Base-by-base conservation (phyloP, 179 eudicot species). In the Spinacia oleracea region DNA sequence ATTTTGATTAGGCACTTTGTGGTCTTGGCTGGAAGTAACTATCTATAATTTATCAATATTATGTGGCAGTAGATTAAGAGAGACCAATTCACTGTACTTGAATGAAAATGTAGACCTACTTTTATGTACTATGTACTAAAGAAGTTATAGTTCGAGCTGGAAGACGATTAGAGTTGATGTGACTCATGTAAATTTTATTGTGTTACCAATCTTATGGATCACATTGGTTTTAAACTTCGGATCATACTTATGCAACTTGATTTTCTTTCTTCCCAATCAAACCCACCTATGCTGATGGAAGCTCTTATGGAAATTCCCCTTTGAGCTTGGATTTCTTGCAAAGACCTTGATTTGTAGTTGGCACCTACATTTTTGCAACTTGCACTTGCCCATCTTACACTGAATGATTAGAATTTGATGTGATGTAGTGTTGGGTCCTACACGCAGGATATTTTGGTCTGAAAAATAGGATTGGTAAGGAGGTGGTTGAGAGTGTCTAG, bases 401-500 rank as follows among this genome's bases (percentile, higher is more conserved):
- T 71, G 74, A n/a, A 43, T 43, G 50, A 18, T 71, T 43, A 10
- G 16, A 48, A 29, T 15, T 29, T 48, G 58, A 71, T 48, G 29
- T 43, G 31, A 32, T 42, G 45, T 27, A 20, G 27, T 38, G 71
- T n/a, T 38, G 16, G 73, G 53, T 25, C 43, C 5, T 23, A 40
- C 15, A n/a, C 32, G 69, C 69, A 62, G 21, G 34, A 8, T 58
- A 58, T 23, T 23, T 58, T 60, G 6, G 35, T 1, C 9, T 60
- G 32, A 29, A 60, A 25, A 60, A 3, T 60, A 60, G 34, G 35
- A 60, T 25, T n/a, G 12, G 5, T 23, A 27, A 15, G 5, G 6
- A 34, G 69, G 20, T 38, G 70, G 45, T 66, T 66, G 23, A 66
- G 38, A 62, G 70, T 14, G 16, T 66, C 71, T 40, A 6, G 71